Evolutionary conservation across 2,329 filamentous ascomycete species (phyloP).

Genomic region (Exserohilum rostratum): DNA sequence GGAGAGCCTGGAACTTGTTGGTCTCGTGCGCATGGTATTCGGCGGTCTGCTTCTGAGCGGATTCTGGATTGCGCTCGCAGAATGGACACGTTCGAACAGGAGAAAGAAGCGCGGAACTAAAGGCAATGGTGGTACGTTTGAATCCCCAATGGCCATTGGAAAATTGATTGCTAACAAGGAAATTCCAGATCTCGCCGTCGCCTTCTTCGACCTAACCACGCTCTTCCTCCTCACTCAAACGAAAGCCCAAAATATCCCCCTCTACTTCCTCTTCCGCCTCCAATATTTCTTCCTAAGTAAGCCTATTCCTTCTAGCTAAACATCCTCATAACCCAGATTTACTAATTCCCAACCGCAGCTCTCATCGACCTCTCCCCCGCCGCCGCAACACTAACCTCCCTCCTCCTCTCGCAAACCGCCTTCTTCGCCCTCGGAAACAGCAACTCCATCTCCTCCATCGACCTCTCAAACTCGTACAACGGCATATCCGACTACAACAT

Average conservation of each 20-base stretch:
- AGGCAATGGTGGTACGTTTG: slow-evolving; percentile 37
- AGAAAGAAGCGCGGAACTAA: slow-evolving; percentile 18
- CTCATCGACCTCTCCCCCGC: slow-evolving; percentile 55
- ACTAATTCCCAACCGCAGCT: slow-evolving; percentile 15
- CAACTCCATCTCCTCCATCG: slow-evolving; percentile 94
- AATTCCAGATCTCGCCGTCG: slow-evolving; percentile 55
- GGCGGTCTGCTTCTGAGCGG: slow-evolving; percentile 41
- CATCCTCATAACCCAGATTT: neutral
- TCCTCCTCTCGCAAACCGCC: slow-evolving; percentile 79
- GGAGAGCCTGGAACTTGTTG: slow-evolving; percentile 41
- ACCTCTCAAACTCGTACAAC: slow-evolving; percentile 94
- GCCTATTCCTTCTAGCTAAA: neutral
- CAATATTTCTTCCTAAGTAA: slow-evolving; percentile 61
- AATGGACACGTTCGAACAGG: slow-evolving; percentile 31
- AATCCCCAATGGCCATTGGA: too few relatives aligned
- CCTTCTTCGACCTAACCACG: slow-evolving; percentile 67
- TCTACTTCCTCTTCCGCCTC: slow-evolving; percentile 77
- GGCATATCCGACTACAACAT: slow-evolving; percentile 83
- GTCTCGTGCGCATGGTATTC: slow-evolving; percentile 47
- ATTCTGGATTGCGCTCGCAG: slow-evolving; percentile 36
- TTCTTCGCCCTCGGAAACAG: slow-evolving; percentile 93
- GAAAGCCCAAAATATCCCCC: slow-evolving; percentile 80
- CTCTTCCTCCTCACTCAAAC: slow-evolving; percentile 88
- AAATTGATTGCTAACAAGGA: slow-evolving; percentile 2
- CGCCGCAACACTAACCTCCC: slow-evolving; percentile 70